Evolutionary conservation across 116 monocot genomes (phyloP).

Genomic region (Posidonia oceanica): DNA sequence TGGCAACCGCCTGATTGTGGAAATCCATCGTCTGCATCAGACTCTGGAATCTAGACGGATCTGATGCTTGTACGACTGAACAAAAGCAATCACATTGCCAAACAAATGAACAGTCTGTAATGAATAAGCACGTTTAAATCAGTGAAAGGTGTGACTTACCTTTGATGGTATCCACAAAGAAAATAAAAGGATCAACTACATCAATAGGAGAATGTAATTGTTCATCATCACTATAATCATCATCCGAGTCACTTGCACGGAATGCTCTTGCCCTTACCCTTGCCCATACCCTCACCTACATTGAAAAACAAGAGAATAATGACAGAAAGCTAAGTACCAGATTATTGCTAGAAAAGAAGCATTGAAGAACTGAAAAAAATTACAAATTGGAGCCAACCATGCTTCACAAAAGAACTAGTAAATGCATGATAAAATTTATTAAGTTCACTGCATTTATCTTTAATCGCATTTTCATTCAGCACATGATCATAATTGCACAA

Average conservation of each 20-base stretch:
- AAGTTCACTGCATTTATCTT: no score
- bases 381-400: no score
- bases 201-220: constrained; percentile 84
- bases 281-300: constrained; percentile 66
- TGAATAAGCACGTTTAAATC: neutral
- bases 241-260: constrained; percentile 50
- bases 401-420: no score
- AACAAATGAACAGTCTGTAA: neutral
- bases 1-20: constrained; percentile 48
- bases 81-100: neutral
- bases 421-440: no score
- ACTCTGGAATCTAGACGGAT: constrained; percentile 55
- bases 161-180: constrained; percentile 76
- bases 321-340: no score
- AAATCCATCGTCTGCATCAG: constrained; percentile 79
- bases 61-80: constrained; percentile 53
- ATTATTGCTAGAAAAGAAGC: neutral
- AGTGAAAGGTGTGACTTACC: constrained; percentile 27
- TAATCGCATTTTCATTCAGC: no score
- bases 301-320: neutral
- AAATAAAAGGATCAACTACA: constrained; percentile 83
- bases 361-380: neutral
- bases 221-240: constrained; percentile 80
- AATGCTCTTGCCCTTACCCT: no score
- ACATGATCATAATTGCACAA: no score